phyloP scores from a whole-genome alignment of 768 basidiomycete species.

The Lyophyllum semitale region DNA sequence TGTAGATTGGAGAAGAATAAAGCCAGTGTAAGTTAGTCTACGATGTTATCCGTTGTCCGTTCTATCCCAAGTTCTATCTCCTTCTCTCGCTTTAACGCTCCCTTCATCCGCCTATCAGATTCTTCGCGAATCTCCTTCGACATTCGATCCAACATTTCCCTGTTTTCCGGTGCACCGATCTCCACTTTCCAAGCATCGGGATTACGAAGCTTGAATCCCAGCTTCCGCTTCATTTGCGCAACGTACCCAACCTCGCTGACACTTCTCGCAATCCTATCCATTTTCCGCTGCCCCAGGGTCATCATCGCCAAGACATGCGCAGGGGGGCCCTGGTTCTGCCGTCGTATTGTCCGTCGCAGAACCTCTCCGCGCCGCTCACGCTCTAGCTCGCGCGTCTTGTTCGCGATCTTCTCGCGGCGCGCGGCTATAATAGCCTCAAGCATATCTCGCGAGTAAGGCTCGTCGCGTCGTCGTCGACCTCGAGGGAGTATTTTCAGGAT shows the following conservation, averaged over 20 bases:
- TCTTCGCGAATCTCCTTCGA: conserved; percentile 25
- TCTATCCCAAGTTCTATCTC: background rate
- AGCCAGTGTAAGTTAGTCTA: background rate
- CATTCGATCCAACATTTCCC: conserved; percentile 28
- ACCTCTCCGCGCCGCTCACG: conserved; percentile 70
- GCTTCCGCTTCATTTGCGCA: conserved; percentile 57
- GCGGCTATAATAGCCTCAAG: conserved; percentile 54
- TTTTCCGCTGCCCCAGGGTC: conserved; percentile 44
- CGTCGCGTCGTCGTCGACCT: conserved; percentile 42
- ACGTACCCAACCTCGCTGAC: conserved; percentile 73
- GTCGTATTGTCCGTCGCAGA: conserved; percentile 43
- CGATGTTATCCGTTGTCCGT: background rate
- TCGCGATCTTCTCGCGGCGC: conserved; percentile 57
- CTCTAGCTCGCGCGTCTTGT: conserved; percentile 63
- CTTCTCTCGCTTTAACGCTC: background rate
- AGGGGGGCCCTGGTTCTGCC: conserved; percentile 60
- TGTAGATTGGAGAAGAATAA: background rate
- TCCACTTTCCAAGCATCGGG: conserved; percentile 38
- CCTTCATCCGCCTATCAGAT: conserved; percentile 24
- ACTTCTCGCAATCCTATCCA: conserved; percentile 53
- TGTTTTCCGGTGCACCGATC: conserved; percentile 27
- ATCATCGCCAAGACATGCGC: conserved; percentile 58
- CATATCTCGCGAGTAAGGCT: conserved; percentile 50
- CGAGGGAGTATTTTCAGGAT: conserved; percentile 36
- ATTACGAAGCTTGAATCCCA: conserved; percentile 52